Evolutionary conservation across 2,329 filamentous ascomycete genomes (phyloP).

Genomic region (Colletotrichum magnum): DNA sequence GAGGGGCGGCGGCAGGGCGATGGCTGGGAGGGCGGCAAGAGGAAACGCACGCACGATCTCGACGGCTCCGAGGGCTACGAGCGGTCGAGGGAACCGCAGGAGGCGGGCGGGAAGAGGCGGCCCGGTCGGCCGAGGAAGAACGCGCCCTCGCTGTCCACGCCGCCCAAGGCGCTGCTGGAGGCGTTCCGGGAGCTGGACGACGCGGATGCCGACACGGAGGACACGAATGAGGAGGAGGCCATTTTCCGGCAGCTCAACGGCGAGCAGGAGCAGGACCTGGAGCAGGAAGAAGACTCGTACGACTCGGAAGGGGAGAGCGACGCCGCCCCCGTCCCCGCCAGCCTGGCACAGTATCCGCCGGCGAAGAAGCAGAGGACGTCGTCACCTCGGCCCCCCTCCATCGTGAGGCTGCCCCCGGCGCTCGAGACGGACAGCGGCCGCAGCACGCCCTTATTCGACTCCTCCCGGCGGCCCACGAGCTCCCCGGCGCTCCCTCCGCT

Average conservation of each 20-base stretch:
- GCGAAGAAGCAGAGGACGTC: constrained; percentile 31
- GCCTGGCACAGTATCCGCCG: constrained; percentile 5
- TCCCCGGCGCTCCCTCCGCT: constrained; percentile 27
- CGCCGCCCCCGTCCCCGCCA: neutral
- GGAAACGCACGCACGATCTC: neutral
- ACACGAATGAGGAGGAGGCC: constrained; percentile 44
- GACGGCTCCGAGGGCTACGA: constrained; percentile 29
- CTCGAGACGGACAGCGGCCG: constrained; percentile 31
- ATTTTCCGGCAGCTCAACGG: constrained; percentile 35
- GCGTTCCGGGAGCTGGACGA: constrained; percentile 47
- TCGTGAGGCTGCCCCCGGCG: neutral
- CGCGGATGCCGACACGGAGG: constrained; percentile 45
- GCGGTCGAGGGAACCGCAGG: constrained; percentile 42
- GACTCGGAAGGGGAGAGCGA: constrained; percentile 13
- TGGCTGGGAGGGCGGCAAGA: neutral
- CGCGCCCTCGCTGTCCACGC: constrained; percentile 53
- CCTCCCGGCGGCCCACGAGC: constrained; percentile 29
- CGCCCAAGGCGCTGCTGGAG: constrained; percentile 49
- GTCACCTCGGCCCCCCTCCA: constrained; percentile 1
- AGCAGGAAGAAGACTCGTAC: constrained; percentile 4
- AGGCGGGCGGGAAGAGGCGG: constrained; percentile 41
- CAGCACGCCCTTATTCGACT: constrained; percentile 20
- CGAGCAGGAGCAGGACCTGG: neutral
- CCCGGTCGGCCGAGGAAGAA: constrained; percentile 46
- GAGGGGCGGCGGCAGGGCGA: constrained; percentile 1